Evolutionary conservation across 331 rosid species (phyloP).

Genomic region (Pyracantha coccinea): DNA sequence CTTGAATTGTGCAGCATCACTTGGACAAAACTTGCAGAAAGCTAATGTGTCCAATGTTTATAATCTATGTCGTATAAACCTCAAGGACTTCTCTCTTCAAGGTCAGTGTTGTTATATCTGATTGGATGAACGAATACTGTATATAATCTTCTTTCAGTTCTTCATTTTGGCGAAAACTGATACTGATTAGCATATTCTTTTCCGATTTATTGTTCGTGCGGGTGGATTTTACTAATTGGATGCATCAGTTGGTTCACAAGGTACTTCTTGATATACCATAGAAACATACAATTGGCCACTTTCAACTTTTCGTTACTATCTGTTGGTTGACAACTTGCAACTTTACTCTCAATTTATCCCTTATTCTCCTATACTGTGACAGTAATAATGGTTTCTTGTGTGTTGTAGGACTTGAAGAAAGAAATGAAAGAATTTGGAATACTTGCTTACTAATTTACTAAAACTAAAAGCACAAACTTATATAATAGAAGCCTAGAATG

Average conservation of each 20-base stretch:
- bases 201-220: conserved; percentile 10
- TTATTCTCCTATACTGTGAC: too few species aligned
- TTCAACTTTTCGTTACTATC: background rate
- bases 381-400: too few species aligned
- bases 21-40: conserved; percentile 50
- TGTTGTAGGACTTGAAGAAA: too few species aligned
- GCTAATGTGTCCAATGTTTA: conserved; percentile 45
- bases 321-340: background rate
- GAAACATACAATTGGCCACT: background rate
- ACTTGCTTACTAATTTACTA: too few species aligned
- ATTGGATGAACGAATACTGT: background rate
- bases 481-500: too few species aligned
- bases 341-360: background rate
- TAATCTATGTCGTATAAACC: conserved; percentile 47
- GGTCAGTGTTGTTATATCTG: conserved; percentile 34
- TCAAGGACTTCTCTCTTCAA: conserved; percentile 72
- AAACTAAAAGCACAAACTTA: too few species aligned
- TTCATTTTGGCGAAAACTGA: background rate
- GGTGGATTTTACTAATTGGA: conserved; percentile 19
- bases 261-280: conserved; percentile 15
- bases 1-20: conserved; percentile 56
- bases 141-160: background rate
- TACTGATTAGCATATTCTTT: conserved; percentile 21
- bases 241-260: conserved; percentile 51
- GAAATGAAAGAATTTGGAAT: too few species aligned